Evolutionary conservation across 495 filamentous ascomycete species (phyloP).

Genomic region (Chaetomium cochliodes): DNA sequence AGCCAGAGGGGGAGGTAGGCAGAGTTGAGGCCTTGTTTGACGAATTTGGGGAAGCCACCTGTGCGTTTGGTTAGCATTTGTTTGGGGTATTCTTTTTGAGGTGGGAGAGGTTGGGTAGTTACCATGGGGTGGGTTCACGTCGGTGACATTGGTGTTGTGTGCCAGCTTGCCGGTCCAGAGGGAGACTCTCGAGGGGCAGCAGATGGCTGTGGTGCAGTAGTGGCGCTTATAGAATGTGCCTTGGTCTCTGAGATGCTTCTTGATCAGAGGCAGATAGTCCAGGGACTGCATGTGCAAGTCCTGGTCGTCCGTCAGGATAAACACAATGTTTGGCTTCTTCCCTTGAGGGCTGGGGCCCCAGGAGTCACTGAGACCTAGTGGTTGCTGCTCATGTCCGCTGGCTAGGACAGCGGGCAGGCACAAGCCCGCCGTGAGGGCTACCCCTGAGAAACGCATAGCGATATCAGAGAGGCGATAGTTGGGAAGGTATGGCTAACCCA

Average conservation of each 20-base stretch:
- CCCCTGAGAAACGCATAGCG: slow-evolving; percentile 23
- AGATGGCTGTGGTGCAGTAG: slow-evolving; percentile 62
- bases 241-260: slow-evolving; percentile 51
- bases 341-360: slow-evolving; percentile 9
- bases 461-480: background rate
- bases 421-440: slow-evolving; percentile 25
- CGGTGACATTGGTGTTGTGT: slow-evolving; percentile 75
- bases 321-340: slow-evolving; percentile 57
- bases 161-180: slow-evolving; percentile 65
- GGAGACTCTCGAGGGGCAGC: slow-evolving; percentile 63
- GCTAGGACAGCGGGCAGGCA: slow-evolving; percentile 19
- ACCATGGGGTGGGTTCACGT: slow-evolving; percentile 63
- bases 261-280: slow-evolving; percentile 56
- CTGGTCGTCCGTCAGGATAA: slow-evolving; percentile 67
- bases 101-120: background rate
- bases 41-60: slow-evolving; percentile 72
- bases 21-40: slow-evolving; percentile 63
- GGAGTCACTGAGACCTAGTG: slow-evolving; percentile 9
- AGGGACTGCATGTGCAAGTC: slow-evolving; percentile 61
- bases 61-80: background rate
- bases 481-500: background rate
- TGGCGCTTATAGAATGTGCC: slow-evolving; percentile 59
- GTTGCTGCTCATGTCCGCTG: slow-evolving; percentile 4
- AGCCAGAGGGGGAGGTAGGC: slow-evolving; percentile 69
- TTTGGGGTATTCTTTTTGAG: background rate